These are phyloP conservation scores for Darksidea phi DNA, from an alignment of 495 filamentous ascomycete species.

Conservation along the genomic window DNA sequence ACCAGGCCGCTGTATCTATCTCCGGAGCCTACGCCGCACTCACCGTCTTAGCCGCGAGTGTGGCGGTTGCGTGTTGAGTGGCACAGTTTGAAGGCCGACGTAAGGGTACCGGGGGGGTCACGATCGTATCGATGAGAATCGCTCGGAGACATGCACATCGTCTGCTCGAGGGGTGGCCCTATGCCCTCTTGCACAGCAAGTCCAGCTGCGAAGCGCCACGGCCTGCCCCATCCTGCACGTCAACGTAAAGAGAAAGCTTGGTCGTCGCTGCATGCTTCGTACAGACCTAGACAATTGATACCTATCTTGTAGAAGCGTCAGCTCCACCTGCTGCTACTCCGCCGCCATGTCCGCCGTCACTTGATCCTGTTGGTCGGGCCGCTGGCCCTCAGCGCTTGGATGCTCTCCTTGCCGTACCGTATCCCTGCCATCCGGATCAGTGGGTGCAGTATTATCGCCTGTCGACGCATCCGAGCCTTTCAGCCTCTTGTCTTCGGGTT, in stretches of 20 bases:
- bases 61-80: constrained; percentile 31
- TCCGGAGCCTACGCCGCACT: constrained; percentile 14
- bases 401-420: constrained; percentile 26
- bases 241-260: constrained; percentile 38
- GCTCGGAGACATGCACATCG: constrained; percentile 29
- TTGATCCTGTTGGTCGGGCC: constrained; percentile 37
- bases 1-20: constrained; percentile 2
- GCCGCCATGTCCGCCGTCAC: constrained; percentile 34
- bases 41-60: constrained; percentile 16
- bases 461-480: constrained; percentile 38
- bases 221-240: constrained; percentile 49
- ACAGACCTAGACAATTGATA: constrained; percentile 28
- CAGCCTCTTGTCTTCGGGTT: constrained; percentile 72
- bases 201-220: constrained; percentile 29
- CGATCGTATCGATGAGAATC: constrained; percentile 33
- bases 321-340: constrained; percentile 49
- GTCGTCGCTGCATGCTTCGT: constrained; percentile 22
- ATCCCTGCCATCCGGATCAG: constrained; percentile 35
- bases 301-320: constrained; percentile 35
- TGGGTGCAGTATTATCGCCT: constrained; percentile 31
- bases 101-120: constrained; percentile 16
- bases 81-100: constrained; percentile 26
- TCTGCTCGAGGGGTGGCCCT: constrained; percentile 18
- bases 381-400: constrained; percentile 34
- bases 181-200: constrained; percentile 17